phyloP scores from a whole-genome alignment of 208 protist genomes.

The Leishmania martiniquensis region DNA sequence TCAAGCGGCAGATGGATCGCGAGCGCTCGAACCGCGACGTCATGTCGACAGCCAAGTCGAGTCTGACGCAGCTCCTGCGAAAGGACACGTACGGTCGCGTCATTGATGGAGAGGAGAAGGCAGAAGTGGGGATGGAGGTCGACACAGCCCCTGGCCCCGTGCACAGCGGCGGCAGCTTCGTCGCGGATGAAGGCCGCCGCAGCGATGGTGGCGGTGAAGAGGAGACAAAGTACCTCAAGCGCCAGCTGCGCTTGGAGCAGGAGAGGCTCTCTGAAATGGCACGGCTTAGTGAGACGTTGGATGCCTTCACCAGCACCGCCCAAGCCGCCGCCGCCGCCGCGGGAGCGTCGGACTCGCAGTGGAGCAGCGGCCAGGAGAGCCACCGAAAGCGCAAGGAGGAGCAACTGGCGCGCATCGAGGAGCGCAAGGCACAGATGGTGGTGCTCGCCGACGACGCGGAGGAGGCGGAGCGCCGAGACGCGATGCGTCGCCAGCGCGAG shows the following conservation, averaged over 20 bases:
- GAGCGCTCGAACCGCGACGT: constrained; percentile 62
- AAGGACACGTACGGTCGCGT: constrained; percentile 44
- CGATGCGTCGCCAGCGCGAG: constrained; percentile 37
- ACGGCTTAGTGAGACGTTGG: not conserved
- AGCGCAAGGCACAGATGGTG: constrained; percentile 25
- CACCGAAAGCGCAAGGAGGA: constrained; percentile 25
- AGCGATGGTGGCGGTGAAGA: constrained; percentile 15
- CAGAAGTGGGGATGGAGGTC: not conserved
- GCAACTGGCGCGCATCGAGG: constrained; percentile 20
- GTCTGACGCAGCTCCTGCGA: constrained; percentile 52
- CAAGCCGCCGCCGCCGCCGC: not conserved
- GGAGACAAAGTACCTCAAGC: constrained; percentile 25
- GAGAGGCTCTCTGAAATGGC: constrained; percentile 18
- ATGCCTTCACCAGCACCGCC: not conserved
- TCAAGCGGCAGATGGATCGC: constrained; percentile 56
- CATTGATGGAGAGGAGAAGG: constrained; percentile 16
- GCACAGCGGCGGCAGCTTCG: not conserved
- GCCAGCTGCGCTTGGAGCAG: constrained; percentile 31
- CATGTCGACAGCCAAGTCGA: constrained; percentile 77
- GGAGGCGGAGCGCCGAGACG: constrained; percentile 32
- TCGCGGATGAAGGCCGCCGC: not conserved
- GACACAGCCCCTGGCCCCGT: not conserved
- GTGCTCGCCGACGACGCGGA: constrained; percentile 16
- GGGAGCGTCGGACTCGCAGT: not conserved
- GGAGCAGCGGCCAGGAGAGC: not conserved